A percentile compares a stretch with the other conserved stretches of the same genome.
Conservation (phyloP, 2,329 filamentous ascomycete genomes). For the Truncatella angustata region DNA sequence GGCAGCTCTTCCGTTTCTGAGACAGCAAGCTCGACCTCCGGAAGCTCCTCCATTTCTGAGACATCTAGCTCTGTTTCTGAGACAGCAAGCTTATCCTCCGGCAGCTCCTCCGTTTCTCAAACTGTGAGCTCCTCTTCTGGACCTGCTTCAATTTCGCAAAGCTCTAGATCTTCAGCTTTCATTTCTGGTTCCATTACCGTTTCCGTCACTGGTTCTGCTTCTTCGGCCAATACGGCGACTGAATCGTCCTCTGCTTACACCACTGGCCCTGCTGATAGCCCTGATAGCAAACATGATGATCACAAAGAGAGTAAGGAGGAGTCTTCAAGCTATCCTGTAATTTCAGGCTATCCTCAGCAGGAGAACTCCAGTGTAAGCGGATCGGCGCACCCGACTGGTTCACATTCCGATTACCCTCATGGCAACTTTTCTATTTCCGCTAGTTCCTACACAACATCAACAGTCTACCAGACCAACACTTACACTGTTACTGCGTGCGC, state of each 20-base stretch:
- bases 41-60: neutral
- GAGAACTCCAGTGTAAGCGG: too few relatives aligned
- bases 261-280: neutral
- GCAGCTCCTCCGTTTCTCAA: neutral
- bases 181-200: neutral
- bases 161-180: neutral
- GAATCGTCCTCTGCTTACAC: neutral
- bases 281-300: neutral
- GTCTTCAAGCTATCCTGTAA: too few relatives aligned
- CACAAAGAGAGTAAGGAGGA: neutral
- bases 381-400: too few relatives aligned
- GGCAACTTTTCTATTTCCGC: neutral
- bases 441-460: conserved; percentile 21
- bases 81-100: neutral
- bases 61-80: neutral
- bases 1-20: neutral
- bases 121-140: neutral
- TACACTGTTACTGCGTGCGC: conserved; percentile 32
- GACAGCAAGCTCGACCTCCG: neutral
- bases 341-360: neutral
- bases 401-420: neutral
- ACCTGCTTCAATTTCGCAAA: too few relatives aligned
- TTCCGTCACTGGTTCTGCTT: neutral
- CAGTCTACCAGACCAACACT: conserved; percentile 23
- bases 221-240: neutral